Base-by-base conservation (phyloP, 1,139 yeast species). In the Neolecta irregularis region DNA sequence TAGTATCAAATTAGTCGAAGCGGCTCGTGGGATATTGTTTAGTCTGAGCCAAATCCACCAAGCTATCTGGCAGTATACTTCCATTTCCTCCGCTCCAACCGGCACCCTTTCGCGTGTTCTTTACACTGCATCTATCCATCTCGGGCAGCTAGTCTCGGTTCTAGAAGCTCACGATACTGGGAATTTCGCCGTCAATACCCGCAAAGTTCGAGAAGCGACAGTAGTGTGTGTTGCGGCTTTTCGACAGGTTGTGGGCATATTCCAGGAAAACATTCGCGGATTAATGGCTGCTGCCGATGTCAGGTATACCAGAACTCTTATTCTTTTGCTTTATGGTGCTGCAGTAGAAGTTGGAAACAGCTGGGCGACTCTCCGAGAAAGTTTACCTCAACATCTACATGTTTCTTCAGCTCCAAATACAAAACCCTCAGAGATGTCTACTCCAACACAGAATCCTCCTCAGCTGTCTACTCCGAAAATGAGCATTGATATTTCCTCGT, bases 341-440 rank as follows among this genome's bases (percentile, higher is more conserved):
- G 69, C 80, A 43, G 67, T 72, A 40, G 96, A 85, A 53, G 57
- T 83, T 32, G 65, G 67, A 45, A 78, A 80, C 51, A 77, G 92
- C 0, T 77, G 78, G 64, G 62, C 62, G 43, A 57, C 71, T 1
- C 49, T 76, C 20, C 56, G 62, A 1, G 70, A 31, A 6, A 35
- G 12, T 11, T 16, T 28, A 28, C 31, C 31, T 16, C n/a, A 7
- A 16, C 8, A 16, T 16, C 31, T 28, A 20, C 20, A 16, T 28
- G 8, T 7, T 16, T 7, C 19, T 13, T 28, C 13, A 20, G 20
- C 31, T 16, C 7, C 8, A 6, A 28, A 28, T 20, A 28, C 20
- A 8, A 9, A 28, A 4, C 22, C 21, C 11, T 16, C 31, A 20
- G 15, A 16, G 20, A 7, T 20, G 20, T 28, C 9, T 7, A 7